phyloP scores from a whole-genome alignment of 495 filamentous ascomycete species.

The Podospora fimiseda region DNA sequence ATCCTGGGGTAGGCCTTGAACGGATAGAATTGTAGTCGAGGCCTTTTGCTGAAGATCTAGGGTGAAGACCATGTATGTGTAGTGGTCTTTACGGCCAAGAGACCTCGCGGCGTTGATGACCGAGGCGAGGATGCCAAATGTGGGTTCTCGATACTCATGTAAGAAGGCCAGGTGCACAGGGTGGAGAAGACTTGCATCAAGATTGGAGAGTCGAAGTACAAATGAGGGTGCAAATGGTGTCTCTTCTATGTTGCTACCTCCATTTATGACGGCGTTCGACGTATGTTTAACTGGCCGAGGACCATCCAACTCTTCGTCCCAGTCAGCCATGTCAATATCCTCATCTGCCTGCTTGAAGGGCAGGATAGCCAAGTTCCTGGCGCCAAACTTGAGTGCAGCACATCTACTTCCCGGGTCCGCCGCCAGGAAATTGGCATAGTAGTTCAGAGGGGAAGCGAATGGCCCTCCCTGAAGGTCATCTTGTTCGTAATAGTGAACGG shows the following conservation, averaged over 20 bases:
- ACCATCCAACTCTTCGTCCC: conserved; percentile 71
- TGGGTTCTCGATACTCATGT: conserved; percentile 94
- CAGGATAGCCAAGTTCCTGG: conserved; percentile 81
- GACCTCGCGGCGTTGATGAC: conserved; percentile 62
- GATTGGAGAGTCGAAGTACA: conserved; percentile 73
- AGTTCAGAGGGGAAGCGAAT: conserved; percentile 63
- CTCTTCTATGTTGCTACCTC: conserved; percentile 49
- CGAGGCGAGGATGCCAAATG: conserved; percentile 88
- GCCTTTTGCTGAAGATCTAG: conserved; percentile 90
- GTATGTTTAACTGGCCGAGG: conserved; percentile 41
- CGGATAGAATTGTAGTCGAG: conserved; percentile 85
- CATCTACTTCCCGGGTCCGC: conserved; percentile 90
- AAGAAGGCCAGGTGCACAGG: conserved; percentile 90
- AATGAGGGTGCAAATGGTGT: conserved; percentile 88
- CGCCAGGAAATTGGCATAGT: conserved; percentile 68
- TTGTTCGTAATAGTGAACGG: conserved; percentile 96
- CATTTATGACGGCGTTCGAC: conserved; percentile 44
- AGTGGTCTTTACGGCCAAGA: conserved; percentile 75
- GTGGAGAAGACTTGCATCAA: conserved; percentile 81
- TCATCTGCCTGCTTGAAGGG: conserved; percentile 91
- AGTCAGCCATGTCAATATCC: conserved; percentile 79
- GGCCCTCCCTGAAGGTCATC: conserved; percentile 74
- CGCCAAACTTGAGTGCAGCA: conserved; percentile 86
- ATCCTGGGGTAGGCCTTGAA: conserved; percentile 80
- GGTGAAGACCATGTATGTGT: conserved; percentile 89